Base-by-base conservation (phyloP, 1,139 yeast species). In the Pichia sp. region DNA sequence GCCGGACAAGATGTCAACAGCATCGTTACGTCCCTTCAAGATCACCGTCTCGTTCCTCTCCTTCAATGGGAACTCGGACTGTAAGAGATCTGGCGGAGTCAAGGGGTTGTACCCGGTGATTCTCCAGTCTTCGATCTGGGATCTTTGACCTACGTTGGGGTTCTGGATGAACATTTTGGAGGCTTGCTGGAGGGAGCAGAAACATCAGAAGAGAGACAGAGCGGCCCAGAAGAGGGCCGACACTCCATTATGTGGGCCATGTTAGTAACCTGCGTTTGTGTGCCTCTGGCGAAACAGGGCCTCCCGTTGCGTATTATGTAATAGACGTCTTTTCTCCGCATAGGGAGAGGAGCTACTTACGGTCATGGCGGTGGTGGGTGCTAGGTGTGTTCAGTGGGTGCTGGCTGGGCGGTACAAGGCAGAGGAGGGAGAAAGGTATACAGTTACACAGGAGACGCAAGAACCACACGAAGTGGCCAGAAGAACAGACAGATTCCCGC, bases 61-160 rank as follows among this genome's bases (percentile, higher is more conserved):
- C 19, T 84, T 72, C 44, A 89, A 78, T 21, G 95, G 96, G 66
- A 77, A 77, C 68, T 93, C 98, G 61, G 87, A 91, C 70, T 93
- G 99, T 50, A 93, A 80, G 55, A 93, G 78, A 68, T 89, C 97
- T 43, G 99, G 99, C 26, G 99, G 89, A 16, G 95, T 86, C 60
- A 93, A 76, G 36, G 99, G 98, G 66, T 91, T 93, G 79, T 91
- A 93, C 46, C 99, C 99, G 57, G 64, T 55, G 51, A 67, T 85
- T 81, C 96, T 84, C 95, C 95, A 88, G 72, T 89, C 96, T 71
- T 89, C 96, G 66, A 87, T 70, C 61, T 93, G 80, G 58, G 79
- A 66, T 69, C 95, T 82, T 72, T 88, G 95, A 53, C 96, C 96
- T 55, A 83, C 77, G 70, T 87, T 78, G 42, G 83, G 85, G 75